A percentile compares a stretch with the other conserved stretches of the same genome.
phyloP scores from a whole-genome alignment of 306 rosid genomes.

The Lathyrus oleraceus region DNA sequence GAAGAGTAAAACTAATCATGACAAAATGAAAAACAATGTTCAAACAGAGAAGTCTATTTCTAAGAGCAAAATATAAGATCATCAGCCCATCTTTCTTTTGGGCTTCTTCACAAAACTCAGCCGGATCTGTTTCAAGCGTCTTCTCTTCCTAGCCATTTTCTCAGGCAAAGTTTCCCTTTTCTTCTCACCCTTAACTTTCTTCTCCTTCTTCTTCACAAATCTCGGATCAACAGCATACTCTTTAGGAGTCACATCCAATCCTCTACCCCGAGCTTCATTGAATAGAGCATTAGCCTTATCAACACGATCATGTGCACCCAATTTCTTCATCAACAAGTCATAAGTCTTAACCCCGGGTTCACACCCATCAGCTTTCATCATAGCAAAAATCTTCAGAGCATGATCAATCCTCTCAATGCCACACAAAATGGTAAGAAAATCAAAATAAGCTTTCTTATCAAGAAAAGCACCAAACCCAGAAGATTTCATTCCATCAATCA shows the following conservation, averaged over 20 bases:
- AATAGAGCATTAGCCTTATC: conserved; percentile 67
- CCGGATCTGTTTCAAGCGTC: conserved; percentile 77
- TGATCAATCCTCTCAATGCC: conserved; percentile 83
- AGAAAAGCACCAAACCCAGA: conserved; percentile 54
- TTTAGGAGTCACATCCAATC: conserved; percentile 44
- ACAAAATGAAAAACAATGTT: conserved; percentile 33
- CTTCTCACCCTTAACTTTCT: conserved; percentile 60
- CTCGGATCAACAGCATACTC: conserved; percentile 62
- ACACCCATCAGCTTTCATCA: conserved; percentile 77
- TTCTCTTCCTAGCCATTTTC: conserved; percentile 90
- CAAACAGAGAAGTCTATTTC: conserved; percentile 26
- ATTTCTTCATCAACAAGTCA: conserved; percentile 65
- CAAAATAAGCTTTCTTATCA: conserved; percentile 62
- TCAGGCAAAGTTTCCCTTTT: conserved; percentile 85
- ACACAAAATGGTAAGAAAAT: conserved; percentile 69
- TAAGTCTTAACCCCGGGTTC: conserved; percentile 71
- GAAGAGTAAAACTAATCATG: conserved; percentile 7
- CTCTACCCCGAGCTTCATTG: conserved; percentile 56
- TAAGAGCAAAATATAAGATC: conserved; percentile 25
- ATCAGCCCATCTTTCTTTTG: conserved; percentile 47
- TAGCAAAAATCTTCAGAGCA: conserved; percentile 61
- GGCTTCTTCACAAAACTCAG: conserved; percentile 84
- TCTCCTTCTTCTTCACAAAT: conserved; percentile 42
- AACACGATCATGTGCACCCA: conserved; percentile 59
- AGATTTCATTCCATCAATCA: conserved; percentile 82